Percentiles rank a stretch among this genome's conserved stretches.
Conservation (phyloP, 208 protist genomes). For the Leishmania turanica region DNA sequence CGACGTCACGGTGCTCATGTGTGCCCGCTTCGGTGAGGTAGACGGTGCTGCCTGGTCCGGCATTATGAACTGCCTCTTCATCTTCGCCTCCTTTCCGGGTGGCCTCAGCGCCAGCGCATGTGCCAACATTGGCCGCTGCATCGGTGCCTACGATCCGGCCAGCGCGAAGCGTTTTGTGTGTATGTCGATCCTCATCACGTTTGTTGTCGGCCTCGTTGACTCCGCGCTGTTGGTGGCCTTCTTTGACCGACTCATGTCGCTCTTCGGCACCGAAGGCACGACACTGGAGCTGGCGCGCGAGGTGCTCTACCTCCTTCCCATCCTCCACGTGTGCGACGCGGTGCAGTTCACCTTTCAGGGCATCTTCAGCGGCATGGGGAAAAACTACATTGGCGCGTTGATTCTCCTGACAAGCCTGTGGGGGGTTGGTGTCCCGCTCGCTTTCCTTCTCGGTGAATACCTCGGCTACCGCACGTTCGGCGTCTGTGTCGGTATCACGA, state of each 20-base stretch:
- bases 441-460: conserved; percentile 61
- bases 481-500: conserved; percentile 74
- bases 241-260: conserved; percentile 69
- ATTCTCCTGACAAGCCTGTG: conserved; percentile 79
- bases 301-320: conserved; percentile 60
- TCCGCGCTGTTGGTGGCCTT: conserved; percentile 52
- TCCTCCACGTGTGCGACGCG: conserved; percentile 76
- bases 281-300: conserved; percentile 57
- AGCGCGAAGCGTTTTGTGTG: conserved; percentile 71
- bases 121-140: conserved; percentile 79
- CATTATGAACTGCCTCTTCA: conserved; percentile 83
- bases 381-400: conserved; percentile 77
- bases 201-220: conserved; percentile 53
- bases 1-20: conserved; percentile 77
- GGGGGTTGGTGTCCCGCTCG: conserved; percentile 71
- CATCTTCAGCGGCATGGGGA: conserved; percentile 83
- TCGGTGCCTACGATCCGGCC: conserved; percentile 61
- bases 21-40: conserved; percentile 57
- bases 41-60: conserved; percentile 78
- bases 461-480: conserved; percentile 65
- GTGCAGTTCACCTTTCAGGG: conserved; percentile 88
- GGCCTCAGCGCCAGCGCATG: conserved; percentile 80
- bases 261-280: conserved; percentile 66
- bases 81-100: conserved; percentile 71
- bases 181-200: conserved; percentile 38